These are phyloP conservation scores for Didymella segeticola DNA, from an alignment of 2,329 filamentous ascomycete genomes.

Conservation along the genomic window DNA sequence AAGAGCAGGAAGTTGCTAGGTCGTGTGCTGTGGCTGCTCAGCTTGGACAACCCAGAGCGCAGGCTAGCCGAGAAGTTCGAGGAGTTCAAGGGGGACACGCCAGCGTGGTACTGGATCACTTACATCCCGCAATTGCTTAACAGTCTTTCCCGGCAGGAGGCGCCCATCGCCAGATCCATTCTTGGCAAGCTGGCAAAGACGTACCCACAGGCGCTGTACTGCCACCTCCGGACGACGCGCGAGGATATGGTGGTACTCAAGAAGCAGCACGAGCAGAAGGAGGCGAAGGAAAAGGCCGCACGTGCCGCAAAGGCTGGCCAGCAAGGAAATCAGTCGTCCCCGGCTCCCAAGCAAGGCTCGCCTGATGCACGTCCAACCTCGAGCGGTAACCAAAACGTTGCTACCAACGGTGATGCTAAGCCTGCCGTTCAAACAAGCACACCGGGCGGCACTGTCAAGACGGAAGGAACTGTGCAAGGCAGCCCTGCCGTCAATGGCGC, in stretches of 20 bases:
- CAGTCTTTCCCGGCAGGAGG: slow-evolving; percentile 90
- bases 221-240: slow-evolving; percentile 88
- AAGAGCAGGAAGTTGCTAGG: slow-evolving; percentile 95
- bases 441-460: slow-evolving; percentile 48
- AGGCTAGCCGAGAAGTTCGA: slow-evolving; percentile 86
- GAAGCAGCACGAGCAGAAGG: slow-evolving; percentile 76
- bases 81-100: slow-evolving; percentile 95
- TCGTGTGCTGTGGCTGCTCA: slow-evolving; percentile 92
- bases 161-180: slow-evolving; percentile 82
- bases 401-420: slow-evolving; percentile 54
- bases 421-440: slow-evolving; percentile 57
- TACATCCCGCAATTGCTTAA: slow-evolving; percentile 97
- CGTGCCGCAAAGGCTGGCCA: slow-evolving; percentile 63
- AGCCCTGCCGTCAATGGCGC: slow-evolving; percentile 37
- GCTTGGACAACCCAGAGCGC: slow-evolving; percentile 86
- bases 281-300: slow-evolving; percentile 62
- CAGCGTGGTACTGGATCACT: slow-evolving; percentile 99
- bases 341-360: slow-evolving; percentile 46
- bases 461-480: slow-evolving; percentile 45
- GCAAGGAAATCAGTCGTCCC: slow-evolving; percentile 56
- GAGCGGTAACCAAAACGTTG: slow-evolving; percentile 39
- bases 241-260: slow-evolving; percentile 94
- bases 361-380: slow-evolving; percentile 43
- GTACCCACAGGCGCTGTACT: slow-evolving; percentile 94
- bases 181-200: slow-evolving; percentile 93